phyloP scores from a whole-genome alignment of 805 yeast species.

The Spathaspora girioi region DNA sequence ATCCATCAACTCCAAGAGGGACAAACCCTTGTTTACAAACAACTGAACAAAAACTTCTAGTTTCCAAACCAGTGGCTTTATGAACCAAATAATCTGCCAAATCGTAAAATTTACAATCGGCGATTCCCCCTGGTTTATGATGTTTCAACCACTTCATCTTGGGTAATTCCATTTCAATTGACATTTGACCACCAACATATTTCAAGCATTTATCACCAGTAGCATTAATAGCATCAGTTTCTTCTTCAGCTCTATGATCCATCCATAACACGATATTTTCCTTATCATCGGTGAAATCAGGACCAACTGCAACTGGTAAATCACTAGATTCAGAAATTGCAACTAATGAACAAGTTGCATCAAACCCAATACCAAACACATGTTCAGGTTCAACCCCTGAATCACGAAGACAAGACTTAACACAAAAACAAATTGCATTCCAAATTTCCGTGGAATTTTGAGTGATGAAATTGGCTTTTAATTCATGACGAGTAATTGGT shows the following conservation, averaged over 20 bases:
- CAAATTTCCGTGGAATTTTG: conserved; percentile 91
- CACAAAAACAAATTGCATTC: conserved; percentile 82
- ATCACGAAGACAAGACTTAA: conserved; percentile 67
- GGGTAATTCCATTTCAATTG: conserved; percentile 97
- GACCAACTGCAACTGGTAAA: conserved; percentile 85
- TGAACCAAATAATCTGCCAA: conserved; percentile 89
- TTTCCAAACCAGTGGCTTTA: conserved; percentile 83
- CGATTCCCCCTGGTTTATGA: conserved; percentile 61
- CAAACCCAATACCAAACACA: conserved; percentile 89
- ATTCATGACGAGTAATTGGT: conserved; percentile 72
- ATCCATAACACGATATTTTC: conserved; percentile 95
- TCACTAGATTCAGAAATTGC: conserved; percentile 65
- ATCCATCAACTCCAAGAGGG: conserved; percentile 87
- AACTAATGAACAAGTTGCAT: conserved; percentile 95
- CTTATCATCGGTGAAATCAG: conserved; percentile 66
- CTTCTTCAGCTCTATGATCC: conserved; percentile 92
- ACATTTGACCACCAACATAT: conserved; percentile 97
- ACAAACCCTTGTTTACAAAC: conserved; percentile 96
- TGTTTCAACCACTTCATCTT: conserved; percentile 95
- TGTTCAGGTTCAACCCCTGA: conserved; percentile 64
- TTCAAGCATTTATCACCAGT: conserved; percentile 76
- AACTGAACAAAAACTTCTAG: conserved; percentile 84
- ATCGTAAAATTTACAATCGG: conserved; percentile 80
- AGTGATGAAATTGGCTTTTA: conserved; percentile 70
- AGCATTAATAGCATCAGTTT: conserved; percentile 76